A percentile compares a stretch with the other conserved stretches of the same genome.
These are phyloP conservation scores for Tilletiaria anomala DNA, from an alignment of 1,284 basidiomycete genomes.

Conservation along the genomic window DNA sequence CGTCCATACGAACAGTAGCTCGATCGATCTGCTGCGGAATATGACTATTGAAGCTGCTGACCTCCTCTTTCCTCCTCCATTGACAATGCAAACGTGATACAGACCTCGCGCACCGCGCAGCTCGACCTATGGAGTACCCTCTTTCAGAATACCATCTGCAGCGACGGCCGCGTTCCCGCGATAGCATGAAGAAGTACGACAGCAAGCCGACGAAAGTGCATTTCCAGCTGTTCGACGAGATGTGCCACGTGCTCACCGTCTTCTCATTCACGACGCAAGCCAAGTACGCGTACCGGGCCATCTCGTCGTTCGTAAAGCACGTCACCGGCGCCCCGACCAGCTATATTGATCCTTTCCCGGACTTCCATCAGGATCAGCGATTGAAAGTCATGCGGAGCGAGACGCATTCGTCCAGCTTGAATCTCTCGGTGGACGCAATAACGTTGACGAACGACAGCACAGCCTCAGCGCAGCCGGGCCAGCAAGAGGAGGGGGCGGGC, in stretches of 20 bases:
- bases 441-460: no score
- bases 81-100: no score
- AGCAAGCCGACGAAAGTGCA: slow-evolving; percentile 70
- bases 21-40: slow-evolving; percentile 6
- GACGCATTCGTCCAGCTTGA: slow-evolving; percentile 26
- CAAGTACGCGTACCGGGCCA: slow-evolving; percentile 40
- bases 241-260: slow-evolving; percentile 44
- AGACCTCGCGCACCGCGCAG: slow-evolving; percentile 67
- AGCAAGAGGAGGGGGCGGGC: no score
- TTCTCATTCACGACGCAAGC: slow-evolving; percentile 42
- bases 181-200: slow-evolving; percentile 34
- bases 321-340: slow-evolving; percentile 33
- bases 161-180: slow-evolving; percentile 40
- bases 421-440: no score
- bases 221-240: slow-evolving; percentile 51
- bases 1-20: background rate
- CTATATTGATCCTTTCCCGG: slow-evolving; percentile 23
- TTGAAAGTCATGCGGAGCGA: slow-evolving; percentile 9
- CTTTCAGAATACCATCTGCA: slow-evolving; percentile 50
- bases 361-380: background rate
- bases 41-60: background rate
- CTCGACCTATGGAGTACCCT: slow-evolving; percentile 61
- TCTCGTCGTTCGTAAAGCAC: slow-evolving; percentile 39
- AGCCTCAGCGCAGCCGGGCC: no score
- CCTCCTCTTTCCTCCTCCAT: no score